Conservation (phyloP, 23 red algal species). For the Gracilariopsis chorda region DNA sequence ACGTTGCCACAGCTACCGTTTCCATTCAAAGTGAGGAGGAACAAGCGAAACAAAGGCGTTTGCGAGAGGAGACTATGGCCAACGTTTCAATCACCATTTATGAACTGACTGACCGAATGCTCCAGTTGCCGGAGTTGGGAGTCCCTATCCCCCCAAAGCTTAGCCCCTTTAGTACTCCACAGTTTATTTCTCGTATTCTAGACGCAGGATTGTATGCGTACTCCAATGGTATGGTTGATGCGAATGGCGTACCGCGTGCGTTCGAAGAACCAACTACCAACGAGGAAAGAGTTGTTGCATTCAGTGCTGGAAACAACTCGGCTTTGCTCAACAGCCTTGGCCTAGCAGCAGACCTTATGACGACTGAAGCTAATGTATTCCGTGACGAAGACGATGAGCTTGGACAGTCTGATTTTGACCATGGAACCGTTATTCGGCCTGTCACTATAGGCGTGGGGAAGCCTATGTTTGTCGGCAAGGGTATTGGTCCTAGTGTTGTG, state of each 20-base stretch:
- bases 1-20: background rate
- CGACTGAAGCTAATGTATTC: conserved; percentile 28
- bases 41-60: conserved; percentile 27
- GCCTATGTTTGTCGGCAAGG: background rate
- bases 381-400: conserved; percentile 2
- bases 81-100: conserved; percentile 44
- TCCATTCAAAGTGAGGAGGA: background rate
- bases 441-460: conserved; percentile 7
- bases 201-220: conserved; percentile 63
- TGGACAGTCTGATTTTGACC: background rate
- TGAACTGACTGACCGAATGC: conserved; percentile 32
- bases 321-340: conserved; percentile 55
- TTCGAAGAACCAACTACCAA: background rate
- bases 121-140: conserved; percentile 54
- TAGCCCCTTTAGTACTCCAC: conserved; percentile 29
- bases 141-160: conserved; percentile 39
- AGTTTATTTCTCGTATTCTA: conserved; percentile 50
- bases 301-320: conserved; percentile 18
- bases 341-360: conserved; percentile 57
- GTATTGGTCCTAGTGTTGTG: background rate
- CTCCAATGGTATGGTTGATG: conserved; percentile 26
- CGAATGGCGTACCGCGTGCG: background rate
- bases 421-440: background rate
- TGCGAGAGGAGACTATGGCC: conserved; percentile 73
- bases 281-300: conserved; percentile 48